Base-by-base conservation (phyloP, 345 rosid species). In the Citrus mangshanensis region DNA sequence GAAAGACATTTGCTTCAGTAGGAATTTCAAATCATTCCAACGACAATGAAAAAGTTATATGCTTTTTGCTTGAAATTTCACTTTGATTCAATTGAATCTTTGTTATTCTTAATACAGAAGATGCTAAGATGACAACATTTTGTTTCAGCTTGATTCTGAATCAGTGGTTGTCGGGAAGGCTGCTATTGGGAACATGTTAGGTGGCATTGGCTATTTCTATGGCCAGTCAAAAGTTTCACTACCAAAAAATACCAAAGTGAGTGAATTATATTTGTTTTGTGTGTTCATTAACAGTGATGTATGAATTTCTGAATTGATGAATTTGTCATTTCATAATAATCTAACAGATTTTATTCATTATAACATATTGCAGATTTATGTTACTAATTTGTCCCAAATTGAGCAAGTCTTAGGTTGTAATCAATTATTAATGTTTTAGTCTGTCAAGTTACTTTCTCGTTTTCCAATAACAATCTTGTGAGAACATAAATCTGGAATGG, bases 161-260 rank as follows among this genome's bases (percentile, higher is more conserved):
- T 87, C 91, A 19, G 40, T 79, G 67, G 72, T 49, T 64, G 95
- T 89, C 27, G 99, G 97, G 38, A 95, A 93, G 87, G 93, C 92
- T 82, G 95, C 94, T 70, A 77, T 94, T 66, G 92, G 89, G 28
- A 95, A 93, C 82, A 87, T 95, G 97, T 82, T 95, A 85, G 99
- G 99, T 67, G 95, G 97, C 78, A 90, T 95, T 85, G 98, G 99
- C 72, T 95, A 95, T 86, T 91, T 93, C 61, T 95, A 91, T 85
- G 99, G 99, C 54, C 97, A 90, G 82, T 93, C 98, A 72, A 93
- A 85, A 84, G 85, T 95, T 61, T 80, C 93, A 38, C 67, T 81
- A 78, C 92, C 94, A 16, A 81, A 4, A 85, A 85, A 79, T 74
- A 67, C 92, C 74, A 79, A 78, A 69, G 98, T 93, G 81, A 87